Evolutionary conservation across 768 basidiomycete species (phyloP).

Genomic region (Mycena sanguinolenta): DNA sequence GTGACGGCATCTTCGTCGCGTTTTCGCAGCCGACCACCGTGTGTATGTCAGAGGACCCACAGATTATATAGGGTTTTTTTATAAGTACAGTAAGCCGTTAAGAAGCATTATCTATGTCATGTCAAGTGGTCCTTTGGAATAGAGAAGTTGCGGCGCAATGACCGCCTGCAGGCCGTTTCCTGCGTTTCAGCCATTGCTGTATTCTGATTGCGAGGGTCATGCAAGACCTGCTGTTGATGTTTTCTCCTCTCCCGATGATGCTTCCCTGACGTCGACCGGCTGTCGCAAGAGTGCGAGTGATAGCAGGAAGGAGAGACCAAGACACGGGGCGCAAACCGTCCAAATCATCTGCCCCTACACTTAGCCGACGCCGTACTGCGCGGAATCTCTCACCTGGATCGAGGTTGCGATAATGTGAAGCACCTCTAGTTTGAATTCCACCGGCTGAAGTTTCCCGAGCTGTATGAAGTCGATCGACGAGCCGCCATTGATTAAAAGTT

Average conservation of each 20-base stretch:
- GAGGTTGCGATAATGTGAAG: slow-evolving; percentile 70
- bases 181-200: background rate
- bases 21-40: background rate
- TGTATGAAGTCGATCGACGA: slow-evolving; percentile 64
- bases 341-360: slow-evolving; percentile 69
- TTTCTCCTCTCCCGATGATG: slow-evolving; percentile 21
- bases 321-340: slow-evolving; percentile 78
- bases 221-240: slow-evolving; percentile 1
- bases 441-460: slow-evolving; percentile 45
- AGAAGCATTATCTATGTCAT: slow-evolving; percentile 34
- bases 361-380: slow-evolving; percentile 18
- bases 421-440: slow-evolving; percentile 60
- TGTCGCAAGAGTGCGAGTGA: slow-evolving; percentile 35
- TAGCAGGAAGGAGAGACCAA: slow-evolving; percentile 76
- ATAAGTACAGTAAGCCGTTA: slow-evolving; percentile 8
- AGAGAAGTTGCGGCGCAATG: background rate
- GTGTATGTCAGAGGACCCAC: slow-evolving; percentile 15
- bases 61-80: slow-evolving; percentile 24
- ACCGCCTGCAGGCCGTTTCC: too few species aligned
- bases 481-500: slow-evolving; percentile 55
- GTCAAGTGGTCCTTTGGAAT: slow-evolving; percentile 24
- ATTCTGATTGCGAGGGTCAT: background rate
- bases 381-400: slow-evolving; percentile 64
- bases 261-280: slow-evolving; percentile 8
- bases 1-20: slow-evolving; percentile 18